Evolutionary conservation across 139 green algal species (phyloP).

Genomic region (Trebouxia sp.): DNA sequence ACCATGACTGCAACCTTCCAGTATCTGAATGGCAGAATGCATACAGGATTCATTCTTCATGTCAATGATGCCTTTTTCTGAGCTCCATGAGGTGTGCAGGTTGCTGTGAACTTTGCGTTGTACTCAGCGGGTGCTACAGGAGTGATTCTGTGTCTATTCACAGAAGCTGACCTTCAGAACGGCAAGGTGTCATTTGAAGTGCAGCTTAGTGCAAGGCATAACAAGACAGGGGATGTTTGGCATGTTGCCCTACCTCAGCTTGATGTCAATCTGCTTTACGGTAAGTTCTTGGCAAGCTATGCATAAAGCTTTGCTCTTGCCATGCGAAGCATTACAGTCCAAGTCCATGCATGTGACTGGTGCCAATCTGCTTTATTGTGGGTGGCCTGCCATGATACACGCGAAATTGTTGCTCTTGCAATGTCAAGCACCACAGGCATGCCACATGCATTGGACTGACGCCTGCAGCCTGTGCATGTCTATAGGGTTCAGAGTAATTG

Average conservation of each 20-base stretch:
- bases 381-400: background rate
- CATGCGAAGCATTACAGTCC: background rate
- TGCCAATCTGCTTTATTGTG: background rate
- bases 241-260: constrained; percentile 81
- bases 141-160: constrained; percentile 87
- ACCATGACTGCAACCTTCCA: no score
- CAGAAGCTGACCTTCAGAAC: constrained; percentile 67
- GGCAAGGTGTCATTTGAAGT: constrained; percentile 71
- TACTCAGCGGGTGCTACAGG: constrained; percentile 57
- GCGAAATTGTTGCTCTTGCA: background rate
- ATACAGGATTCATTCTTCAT: no score
- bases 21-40: background rate
- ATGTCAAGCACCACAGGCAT: background rate
- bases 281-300: constrained; percentile 26
- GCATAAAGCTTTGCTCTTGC: no score
- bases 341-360: background rate
- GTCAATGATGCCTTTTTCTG: no score
- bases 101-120: constrained; percentile 86
- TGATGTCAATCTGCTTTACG: constrained; percentile 71
- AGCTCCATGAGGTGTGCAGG: no score
- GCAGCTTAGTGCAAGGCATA: constrained; percentile 63
- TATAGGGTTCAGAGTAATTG: background rate
- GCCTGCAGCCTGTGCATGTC: background rate
- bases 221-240: constrained; percentile 85
- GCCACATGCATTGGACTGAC: background rate